Evolutionary conservation across 305 asterid genomes (phyloP).

Genomic region (Withania somnifera): DNA sequence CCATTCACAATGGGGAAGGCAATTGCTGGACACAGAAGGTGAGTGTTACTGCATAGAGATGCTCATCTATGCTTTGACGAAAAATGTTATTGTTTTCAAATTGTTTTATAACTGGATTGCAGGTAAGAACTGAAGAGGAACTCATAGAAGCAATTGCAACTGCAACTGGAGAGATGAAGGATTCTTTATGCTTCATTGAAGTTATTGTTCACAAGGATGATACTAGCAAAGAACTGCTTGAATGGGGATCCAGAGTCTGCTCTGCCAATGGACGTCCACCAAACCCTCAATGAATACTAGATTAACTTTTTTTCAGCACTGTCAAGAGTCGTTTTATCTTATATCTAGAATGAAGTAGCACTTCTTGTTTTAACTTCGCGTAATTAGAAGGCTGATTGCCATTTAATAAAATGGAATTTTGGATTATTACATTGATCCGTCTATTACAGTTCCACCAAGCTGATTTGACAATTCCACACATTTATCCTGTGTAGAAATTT

Average conservation of each 20-base stretch:
- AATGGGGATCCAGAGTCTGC: conserved; percentile 33
- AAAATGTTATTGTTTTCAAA: background rate
- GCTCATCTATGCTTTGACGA: background rate
- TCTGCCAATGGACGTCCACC: conserved; percentile 32
- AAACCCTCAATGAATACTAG: conserved; percentile 19
- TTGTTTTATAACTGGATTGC: background rate
- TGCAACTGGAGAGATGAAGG: conserved; percentile 28
- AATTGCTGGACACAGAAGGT: conserved; percentile 31
- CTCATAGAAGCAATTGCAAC: conserved; percentile 17
- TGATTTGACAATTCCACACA: background rate
- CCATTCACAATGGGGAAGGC: conserved; percentile 28
- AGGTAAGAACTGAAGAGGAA: conserved; percentile 26
- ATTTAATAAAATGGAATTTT: background rate
- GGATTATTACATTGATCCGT: background rate
- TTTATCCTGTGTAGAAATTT: background rate
- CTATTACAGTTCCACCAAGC: background rate
- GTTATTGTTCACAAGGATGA: conserved; percentile 33
- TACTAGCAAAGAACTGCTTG: conserved; percentile 35
- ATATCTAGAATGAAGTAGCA: too few species aligned
- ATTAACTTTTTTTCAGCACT: background rate
- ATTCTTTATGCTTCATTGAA: conserved; percentile 31
- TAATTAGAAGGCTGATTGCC: background rate
- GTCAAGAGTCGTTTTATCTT: too few species aligned
- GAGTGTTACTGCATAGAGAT: background rate
- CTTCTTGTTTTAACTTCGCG: background rate